phyloP scores from a whole-genome alignment of 257 asterid species.

The Ligustrum vulgare region DNA sequence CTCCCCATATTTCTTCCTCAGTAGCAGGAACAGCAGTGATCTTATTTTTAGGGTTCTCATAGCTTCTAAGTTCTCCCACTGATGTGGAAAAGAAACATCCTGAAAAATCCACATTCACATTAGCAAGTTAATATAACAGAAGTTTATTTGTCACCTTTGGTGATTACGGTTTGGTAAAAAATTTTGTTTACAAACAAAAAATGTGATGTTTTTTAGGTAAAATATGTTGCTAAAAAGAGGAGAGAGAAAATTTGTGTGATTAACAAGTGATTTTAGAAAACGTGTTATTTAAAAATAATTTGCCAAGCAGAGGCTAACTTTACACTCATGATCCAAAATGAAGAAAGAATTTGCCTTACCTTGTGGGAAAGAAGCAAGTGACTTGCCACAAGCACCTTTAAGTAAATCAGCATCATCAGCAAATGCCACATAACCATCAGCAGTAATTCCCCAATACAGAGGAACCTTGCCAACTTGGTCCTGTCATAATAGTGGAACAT shows the following conservation, averaged over 20 bases:
- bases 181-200: too few species aligned
- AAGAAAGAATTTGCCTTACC: constrained; percentile 38
- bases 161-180: too few species aligned
- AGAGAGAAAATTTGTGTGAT: too few species aligned
- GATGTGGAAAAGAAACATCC: constrained; percentile 93
- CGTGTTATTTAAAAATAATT: too few species aligned
- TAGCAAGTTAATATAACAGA: neutral
- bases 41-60: constrained; percentile 95
- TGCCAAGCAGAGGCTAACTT: too few species aligned
- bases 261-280: too few species aligned
- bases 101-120: constrained; percentile 29
- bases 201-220: too few species aligned
- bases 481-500: constrained; percentile 42
- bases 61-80: constrained; percentile 78
- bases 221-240: too few species aligned
- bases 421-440: constrained; percentile 96
- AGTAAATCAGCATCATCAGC: constrained; percentile 91
- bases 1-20: constrained; percentile 99
- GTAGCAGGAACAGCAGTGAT: constrained; percentile 87
- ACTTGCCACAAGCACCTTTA: constrained; percentile 98
- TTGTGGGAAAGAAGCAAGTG: constrained; percentile 98
- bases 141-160: too few species aligned
- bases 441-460: constrained; percentile 98
- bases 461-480: constrained; percentile 95
- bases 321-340: neutral